Evolutionary conservation across 805 yeast genomes (phyloP).

Genomic region (Kodamaea laetipori): DNA sequence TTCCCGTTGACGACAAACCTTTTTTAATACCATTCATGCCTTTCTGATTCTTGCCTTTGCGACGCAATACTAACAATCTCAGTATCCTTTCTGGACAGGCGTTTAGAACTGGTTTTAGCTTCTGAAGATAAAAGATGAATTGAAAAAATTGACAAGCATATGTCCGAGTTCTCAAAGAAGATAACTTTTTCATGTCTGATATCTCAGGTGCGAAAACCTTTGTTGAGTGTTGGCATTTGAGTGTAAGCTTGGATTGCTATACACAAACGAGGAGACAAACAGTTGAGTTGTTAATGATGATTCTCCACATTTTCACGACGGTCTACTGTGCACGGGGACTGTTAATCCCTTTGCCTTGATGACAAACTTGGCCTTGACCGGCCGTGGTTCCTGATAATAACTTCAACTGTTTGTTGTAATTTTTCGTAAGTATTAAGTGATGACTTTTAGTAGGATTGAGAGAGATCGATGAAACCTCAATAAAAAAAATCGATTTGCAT

Average conservation of each 20-base stretch:
- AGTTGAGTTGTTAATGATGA: conserved; percentile 44
- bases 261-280: conserved; percentile 8
- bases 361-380: conserved; percentile 52
- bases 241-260: too few species aligned
- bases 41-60: conserved; percentile 51
- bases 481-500: conserved; percentile 41
- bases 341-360: conserved; percentile 48
- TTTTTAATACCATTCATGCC: conserved; percentile 92
- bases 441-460: conserved; percentile 18
- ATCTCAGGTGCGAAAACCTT: conserved; percentile 20
- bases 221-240: conserved; percentile 18
- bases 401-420: conserved; percentile 11
- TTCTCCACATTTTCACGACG: conserved; percentile 53
- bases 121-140: conserved; percentile 60
- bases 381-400: conserved; percentile 43
- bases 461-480: conserved; percentile 26
- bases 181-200: conserved; percentile 56
- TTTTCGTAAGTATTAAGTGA: conserved; percentile 16
- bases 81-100: conserved; percentile 14
- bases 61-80: conserved; percentile 6
- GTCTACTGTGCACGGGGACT: conserved; percentile 51
- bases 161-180: conserved; percentile 81
- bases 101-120: conserved; percentile 14
- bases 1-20: conserved; percentile 89
- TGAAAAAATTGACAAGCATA: conserved; percentile 94